phyloP scores from a whole-genome alignment of 176 grass and related monocot genomes.

The Puccinellia tenuiflora region DNA sequence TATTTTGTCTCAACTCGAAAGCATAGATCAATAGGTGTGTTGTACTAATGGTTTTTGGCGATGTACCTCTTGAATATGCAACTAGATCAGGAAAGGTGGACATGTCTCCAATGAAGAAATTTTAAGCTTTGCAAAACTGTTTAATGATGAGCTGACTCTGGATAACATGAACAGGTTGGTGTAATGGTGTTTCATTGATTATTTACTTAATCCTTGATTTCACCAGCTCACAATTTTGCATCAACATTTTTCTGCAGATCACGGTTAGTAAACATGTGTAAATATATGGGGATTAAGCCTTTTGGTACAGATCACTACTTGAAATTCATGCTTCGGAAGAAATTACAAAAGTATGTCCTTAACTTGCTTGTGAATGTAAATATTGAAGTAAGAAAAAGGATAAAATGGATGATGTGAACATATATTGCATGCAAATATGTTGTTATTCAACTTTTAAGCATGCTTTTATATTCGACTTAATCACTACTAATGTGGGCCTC shows the following conservation, averaged over 20 bases:
- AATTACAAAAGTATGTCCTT: slow-evolving; percentile 66
- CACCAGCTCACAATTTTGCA: slow-evolving; percentile 10
- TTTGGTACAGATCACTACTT: slow-evolving; percentile 94
- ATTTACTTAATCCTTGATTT: slow-evolving; percentile 8
- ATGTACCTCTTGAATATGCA: slow-evolving; percentile 32
- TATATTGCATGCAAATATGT: background rate
- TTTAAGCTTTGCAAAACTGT: slow-evolving; percentile 90
- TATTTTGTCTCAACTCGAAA: slow-evolving; percentile 18
- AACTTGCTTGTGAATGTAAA: background rate
- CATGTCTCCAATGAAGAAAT: slow-evolving; percentile 92
- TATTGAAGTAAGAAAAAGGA: slow-evolving; percentile 12
- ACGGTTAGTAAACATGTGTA: slow-evolving; percentile 94
- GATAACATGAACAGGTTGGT: slow-evolving; percentile 91
- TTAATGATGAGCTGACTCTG: slow-evolving; percentile 96
- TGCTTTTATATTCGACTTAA: background rate
- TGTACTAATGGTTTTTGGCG: slow-evolving; percentile 1
- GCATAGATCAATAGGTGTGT: background rate
- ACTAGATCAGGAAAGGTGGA: slow-evolving; percentile 89
- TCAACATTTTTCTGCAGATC: slow-evolving; percentile 46
- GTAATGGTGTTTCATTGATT: slow-evolving; percentile 31
- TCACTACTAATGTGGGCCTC: background rate
- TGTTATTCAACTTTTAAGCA: background rate
- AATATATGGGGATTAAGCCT: slow-evolving; percentile 95
- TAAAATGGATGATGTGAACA: background rate
- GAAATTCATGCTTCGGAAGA: slow-evolving; percentile 90